phyloP scores from a whole-genome alignment of 306 rosid species.

The Castanea crenata region DNA sequence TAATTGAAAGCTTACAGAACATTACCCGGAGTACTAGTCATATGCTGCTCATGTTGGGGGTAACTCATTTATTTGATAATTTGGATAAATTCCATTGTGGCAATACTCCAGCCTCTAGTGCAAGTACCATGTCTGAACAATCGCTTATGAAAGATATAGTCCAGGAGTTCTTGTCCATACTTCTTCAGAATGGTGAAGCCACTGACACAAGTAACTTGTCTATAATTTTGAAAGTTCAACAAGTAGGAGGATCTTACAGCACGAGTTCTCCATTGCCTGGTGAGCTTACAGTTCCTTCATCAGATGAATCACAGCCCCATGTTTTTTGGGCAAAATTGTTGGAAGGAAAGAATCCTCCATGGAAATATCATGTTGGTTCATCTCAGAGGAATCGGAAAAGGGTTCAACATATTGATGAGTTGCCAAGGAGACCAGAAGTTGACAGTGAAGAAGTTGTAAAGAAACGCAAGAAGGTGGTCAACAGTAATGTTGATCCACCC shows the following conservation, averaged over 20 bases:
- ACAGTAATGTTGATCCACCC: slow-evolving; percentile 31
- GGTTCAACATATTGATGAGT: slow-evolving; percentile 39
- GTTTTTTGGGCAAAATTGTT: slow-evolving; percentile 69
- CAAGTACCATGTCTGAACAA: slow-evolving; percentile 23
- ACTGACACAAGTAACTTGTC: slow-evolving; percentile 36
- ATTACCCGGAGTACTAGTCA: slow-evolving; percentile 47
- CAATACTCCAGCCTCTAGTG: slow-evolving; percentile 24
- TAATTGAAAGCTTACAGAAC: slow-evolving; percentile 45
- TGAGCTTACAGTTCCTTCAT: slow-evolving; percentile 38
- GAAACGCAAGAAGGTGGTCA: slow-evolving; percentile 59
- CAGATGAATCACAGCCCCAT: slow-evolving; percentile 48
- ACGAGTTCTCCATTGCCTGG: slow-evolving; percentile 42
- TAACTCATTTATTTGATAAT: slow-evolving; percentile 54
- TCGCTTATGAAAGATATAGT: slow-evolving; percentile 42
- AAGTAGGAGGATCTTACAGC: slow-evolving; percentile 55
- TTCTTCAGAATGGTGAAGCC: slow-evolving; percentile 47
- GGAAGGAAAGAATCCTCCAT: slow-evolving; percentile 60
- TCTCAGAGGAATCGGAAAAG: slow-evolving; percentile 76
- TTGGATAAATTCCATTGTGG: slow-evolving; percentile 53
- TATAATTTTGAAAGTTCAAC: slow-evolving; percentile 50
- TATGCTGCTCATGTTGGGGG: slow-evolving; percentile 81
- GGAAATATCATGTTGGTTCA: slow-evolving; percentile 59
- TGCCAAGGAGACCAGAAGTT: slow-evolving; percentile 26
- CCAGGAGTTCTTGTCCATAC: slow-evolving; percentile 49
- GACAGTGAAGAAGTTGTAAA: slow-evolving; percentile 42